Evolutionary conservation across 768 basidiomycete genomes (phyloP), one percentile per base, ranked within the genome.

Genomic region (Collybia nuda): DNA sequence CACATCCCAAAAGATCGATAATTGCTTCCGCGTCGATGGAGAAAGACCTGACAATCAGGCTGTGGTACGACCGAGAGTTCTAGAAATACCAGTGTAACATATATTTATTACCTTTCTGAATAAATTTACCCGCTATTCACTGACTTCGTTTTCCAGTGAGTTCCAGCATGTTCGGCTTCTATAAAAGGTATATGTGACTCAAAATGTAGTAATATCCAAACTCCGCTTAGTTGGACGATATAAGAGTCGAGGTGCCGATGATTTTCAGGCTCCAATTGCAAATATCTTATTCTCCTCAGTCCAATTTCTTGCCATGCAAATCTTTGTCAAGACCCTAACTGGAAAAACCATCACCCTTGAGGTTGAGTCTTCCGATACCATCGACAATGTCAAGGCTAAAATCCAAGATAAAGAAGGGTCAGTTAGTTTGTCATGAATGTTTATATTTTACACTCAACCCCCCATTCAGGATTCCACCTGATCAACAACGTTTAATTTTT

Each of bases 11-110:
- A 18, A 78, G 72, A 45, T 77, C 75, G 40, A 83, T 88, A 48
- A 86, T 98, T 54, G 94, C 92, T 6, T 91, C 92, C 3, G 91
- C 90, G n/a, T 81, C 86, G 8, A 85, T 91, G 79, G 93, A 94
- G 58, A 92, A 92, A 56, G 94, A 96, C 58, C 68, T 90, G 53
- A 85, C 84, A 4, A 89, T 98, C 60, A 79, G 86, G 47, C 58
- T 98, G 14, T 97, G 94, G 94, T 72, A 76, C 49, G 84, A 88
- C 60, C 66, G 68, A 50, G 64, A 35, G 21, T 40, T 18, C 28
- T 32, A 32, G 32, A 11, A 32, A 6, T 11, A 11, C 32, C 14
- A 32, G 32, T 14, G 14, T 32, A 4, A 7, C 7, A 26, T 26
- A 26, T 26, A 26, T 26, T 26, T 26, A 7, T 26, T 7, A 26